These are phyloP conservation scores for Aspergillus amoenus DNA, from an alignment of 2,329 filamentous ascomycete genomes.

Conservation along the genomic window DNA sequence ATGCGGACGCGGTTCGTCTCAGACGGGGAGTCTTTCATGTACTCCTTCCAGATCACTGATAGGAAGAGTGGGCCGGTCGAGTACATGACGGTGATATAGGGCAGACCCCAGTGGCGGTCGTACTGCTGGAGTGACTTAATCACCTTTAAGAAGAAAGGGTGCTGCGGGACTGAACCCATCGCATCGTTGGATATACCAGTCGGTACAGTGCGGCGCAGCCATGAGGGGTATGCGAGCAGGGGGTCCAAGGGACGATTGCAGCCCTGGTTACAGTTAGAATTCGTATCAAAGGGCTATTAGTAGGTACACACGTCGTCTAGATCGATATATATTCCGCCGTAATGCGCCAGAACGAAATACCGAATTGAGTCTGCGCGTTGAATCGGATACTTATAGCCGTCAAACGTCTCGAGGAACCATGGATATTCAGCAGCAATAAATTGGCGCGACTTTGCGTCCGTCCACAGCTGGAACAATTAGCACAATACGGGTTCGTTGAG, in stretches of 20 bases:
- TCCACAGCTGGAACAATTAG: slow-evolving; percentile 63
- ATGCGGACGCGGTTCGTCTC: slow-evolving; percentile 59
- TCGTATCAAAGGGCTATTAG: neutral
- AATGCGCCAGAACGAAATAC: slow-evolving; percentile 75
- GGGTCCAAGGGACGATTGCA: slow-evolving; percentile 68
- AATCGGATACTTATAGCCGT: slow-evolving; percentile 71
- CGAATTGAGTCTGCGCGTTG: slow-evolving; percentile 76
- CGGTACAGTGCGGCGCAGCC: slow-evolving; percentile 68
- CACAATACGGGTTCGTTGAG: slow-evolving; percentile 10
- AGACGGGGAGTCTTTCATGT: slow-evolving; percentile 51
- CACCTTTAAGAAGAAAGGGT: slow-evolving; percentile 71
- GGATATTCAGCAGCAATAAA: slow-evolving; percentile 74
- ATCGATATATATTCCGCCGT: slow-evolving; percentile 78
- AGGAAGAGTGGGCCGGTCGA: slow-evolving; percentile 74
- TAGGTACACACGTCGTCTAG: slow-evolving; percentile 58
- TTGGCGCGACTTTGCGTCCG: slow-evolving; percentile 65
- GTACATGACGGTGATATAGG: slow-evolving; percentile 79
- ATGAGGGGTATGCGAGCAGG: slow-evolving; percentile 67
- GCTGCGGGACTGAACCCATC: slow-evolving; percentile 70
- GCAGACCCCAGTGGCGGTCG: slow-evolving; percentile 65
- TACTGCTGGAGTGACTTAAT: slow-evolving; percentile 67
- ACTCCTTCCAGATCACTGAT: slow-evolving; percentile 73
- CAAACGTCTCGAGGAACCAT: slow-evolving; percentile 74
- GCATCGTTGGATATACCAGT: slow-evolving; percentile 80
- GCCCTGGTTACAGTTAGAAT: slow-evolving; percentile 43